Base-by-base conservation (phyloP, 2,329 filamentous ascomycete genomes). In the Aspergillus sp. region DNA sequence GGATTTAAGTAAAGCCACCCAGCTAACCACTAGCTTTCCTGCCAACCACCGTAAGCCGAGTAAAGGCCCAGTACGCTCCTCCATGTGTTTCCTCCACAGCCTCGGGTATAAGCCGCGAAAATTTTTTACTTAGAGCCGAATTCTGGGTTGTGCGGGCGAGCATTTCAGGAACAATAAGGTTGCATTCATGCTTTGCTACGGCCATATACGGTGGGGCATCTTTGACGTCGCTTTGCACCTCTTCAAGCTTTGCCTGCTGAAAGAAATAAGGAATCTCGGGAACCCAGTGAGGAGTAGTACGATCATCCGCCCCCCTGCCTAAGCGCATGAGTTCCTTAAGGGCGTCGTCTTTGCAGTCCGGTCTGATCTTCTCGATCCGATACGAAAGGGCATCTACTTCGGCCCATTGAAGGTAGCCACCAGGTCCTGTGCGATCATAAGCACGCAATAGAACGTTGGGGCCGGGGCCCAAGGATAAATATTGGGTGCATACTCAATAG, bases 1-100 rank as follows among this genome's bases (percentile, higher is more conserved):
- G 1, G 30, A 5, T 0, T 32, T 0, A 13, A 5, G 4, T 32
- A 10, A 32, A 32, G 4, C 30, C 12, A 13, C 2, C 5, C 1
- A 32, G 30, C 30, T 36, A 36, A 36, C 12, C 32, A 12, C 38
- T 17, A 9, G 15, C 19, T 2, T 47, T 47, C 43, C 43, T 23
- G 1, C 19, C 43, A 23, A 47, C 12, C 9, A 47, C 17, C 19
- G 43, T 47, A 10, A 13, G 10, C 19, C 43, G 17, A 13, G 43
- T 47, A 5, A 47, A 47, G 4, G 43, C 43, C 17, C 17, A 47
- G 19, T 47, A 23, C 4, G 43, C 17, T 4, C 43, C 43, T 5
- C 5, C 8, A 6, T 15, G 9, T 5, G 10, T 47, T 15, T 47
- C 43, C 10, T 47, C 12, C 8, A 13, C 4, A 9, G 13, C 43